Conservation (phyloP, 345 rosid genomes). For the Salix purpurea region DNA sequence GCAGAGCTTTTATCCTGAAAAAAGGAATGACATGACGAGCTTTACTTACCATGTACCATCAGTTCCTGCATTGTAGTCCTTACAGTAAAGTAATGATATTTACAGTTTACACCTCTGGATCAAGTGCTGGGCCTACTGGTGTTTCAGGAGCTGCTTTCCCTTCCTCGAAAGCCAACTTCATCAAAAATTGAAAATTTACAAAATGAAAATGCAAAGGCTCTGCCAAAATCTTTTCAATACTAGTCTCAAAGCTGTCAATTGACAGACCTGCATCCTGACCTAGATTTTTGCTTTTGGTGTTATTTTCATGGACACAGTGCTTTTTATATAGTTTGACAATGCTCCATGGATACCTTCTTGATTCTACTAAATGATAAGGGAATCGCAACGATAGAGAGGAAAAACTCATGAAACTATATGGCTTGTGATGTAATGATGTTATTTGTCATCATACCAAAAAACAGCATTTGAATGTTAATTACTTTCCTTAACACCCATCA, state of each 20-base stretch:
- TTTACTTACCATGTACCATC: constrained; percentile 57
- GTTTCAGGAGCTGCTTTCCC: constrained; percentile 96
- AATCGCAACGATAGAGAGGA: not conserved
- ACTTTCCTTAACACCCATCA: constrained; percentile 13
- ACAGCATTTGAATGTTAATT: constrained; percentile 8
- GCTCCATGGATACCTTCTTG: not conserved
- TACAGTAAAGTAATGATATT: constrained; percentile 84
- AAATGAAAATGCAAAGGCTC: constrained; percentile 24
- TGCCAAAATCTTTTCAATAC: constrained; percentile 34
- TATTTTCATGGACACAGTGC: not conserved
- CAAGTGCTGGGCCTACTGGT: constrained; percentile 89
- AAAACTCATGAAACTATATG: not conserved
- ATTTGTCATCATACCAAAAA: not conserved
- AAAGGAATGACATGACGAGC: constrained; percentile 82
- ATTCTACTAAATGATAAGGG: not conserved
- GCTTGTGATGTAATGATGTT: not conserved
- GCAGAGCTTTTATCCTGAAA: constrained; percentile 68
- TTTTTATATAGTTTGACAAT: not conserved
- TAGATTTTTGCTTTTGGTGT: not conserved
- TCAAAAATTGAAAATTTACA: not conserved
- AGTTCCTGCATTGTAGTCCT: constrained; percentile 87
- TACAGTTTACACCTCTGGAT: constrained; percentile 71
- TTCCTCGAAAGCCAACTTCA: constrained; percentile 84
- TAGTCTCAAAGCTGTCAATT: constrained; percentile 20
- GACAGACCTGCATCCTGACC: constrained; percentile 20